Evolutionary conservation across 345 rosid species (phyloP).

Genomic region (Acer yangbiense): DNA sequence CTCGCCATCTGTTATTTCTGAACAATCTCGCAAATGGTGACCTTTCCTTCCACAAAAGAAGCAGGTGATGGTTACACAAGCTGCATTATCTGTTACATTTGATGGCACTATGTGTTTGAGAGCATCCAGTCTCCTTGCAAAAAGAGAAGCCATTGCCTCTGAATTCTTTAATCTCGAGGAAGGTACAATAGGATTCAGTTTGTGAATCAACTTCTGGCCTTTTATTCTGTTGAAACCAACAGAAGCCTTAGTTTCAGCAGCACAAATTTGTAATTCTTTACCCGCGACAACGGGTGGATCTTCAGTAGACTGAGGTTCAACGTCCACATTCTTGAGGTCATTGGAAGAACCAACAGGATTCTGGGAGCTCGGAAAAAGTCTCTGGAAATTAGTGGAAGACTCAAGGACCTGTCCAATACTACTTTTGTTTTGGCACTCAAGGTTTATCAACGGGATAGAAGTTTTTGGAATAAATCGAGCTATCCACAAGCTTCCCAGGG

Average conservation of each 20-base stretch:
- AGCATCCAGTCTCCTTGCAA: constrained; percentile 77
- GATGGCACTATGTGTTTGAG: constrained; percentile 52
- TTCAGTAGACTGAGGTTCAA: constrained; percentile 19
- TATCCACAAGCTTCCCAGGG: constrained; percentile 70
- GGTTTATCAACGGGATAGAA: constrained; percentile 28
- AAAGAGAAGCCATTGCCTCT: constrained; percentile 64
- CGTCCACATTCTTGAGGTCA: constrained; percentile 23
- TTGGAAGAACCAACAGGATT: constrained; percentile 20
- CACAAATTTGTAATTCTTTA: constrained; percentile 30
- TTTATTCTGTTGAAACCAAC: constrained; percentile 32
- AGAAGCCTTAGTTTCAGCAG: constrained; percentile 31
- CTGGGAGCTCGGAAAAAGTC: constrained; percentile 22
- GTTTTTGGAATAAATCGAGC: constrained; percentile 62
- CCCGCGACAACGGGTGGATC: constrained; percentile 12
- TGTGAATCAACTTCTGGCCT: constrained; percentile 26
- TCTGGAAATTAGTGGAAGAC: constrained; percentile 31
- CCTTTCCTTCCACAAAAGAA: constrained; percentile 76
- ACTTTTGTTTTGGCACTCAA: constrained; percentile 21
- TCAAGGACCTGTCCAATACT: constrained; percentile 22
- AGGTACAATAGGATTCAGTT: constrained; percentile 34
- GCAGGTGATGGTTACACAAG: constrained; percentile 42
- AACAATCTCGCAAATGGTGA: constrained; percentile 62
- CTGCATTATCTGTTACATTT: constrained; percentile 33
- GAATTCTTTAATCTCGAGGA: constrained; percentile 46
- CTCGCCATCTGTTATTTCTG: constrained; percentile 60